Evolutionary conservation across 495 filamentous ascomycete species (phyloP), one percentile per base, ranked within the genome.

Genomic region (Trichoderma virens): DNA sequence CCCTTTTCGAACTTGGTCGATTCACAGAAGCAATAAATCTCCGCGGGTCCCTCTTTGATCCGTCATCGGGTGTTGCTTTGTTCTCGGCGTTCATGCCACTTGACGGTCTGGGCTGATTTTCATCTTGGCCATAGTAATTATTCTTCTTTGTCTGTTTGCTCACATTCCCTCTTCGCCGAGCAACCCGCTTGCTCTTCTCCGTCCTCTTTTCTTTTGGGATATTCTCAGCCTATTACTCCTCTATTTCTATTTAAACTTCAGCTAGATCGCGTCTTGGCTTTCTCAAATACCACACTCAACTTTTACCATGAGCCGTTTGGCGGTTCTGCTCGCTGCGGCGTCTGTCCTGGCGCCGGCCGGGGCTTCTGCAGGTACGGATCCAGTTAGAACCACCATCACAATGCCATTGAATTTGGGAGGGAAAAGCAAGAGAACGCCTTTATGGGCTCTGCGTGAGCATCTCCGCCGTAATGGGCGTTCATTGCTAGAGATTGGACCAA

Each of bases 321-420:
- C 51, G 51, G 25, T 16, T 56, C 25, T 56, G 25, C 51, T 56
- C 51, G 51, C 51, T 16, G 51, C 51, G 51, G 51, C 51, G 51
- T 11, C 51, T 0, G 16, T 56, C 2, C 8, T 56, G 25, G 51
- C 51, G 11, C 51, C 51, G 9, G 20, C 51, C 51, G 51, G 51
- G 25, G 51, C 51, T 18, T 56, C 51, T 16, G 51, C 51, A 56
- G 51, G 51, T 56, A 56, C 25, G 51, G 27, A 56, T 56, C 25
- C 51, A 56, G 11, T 28, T 56, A 16, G 51, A 31, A 56, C 25
- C 27, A 56, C 25, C 25, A 13, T 56, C 25, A 14, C 51, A 8
- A 14, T 30, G 51, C 5, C 43, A 7, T 20, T 47, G 18, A 20
- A n/a, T n/a, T n/a, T n/a, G n/a, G 43, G 16, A 47, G 34, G 6